phyloP scores from a whole-genome alignment of 2,329 filamentous ascomycete genomes.

The Xylariaceae sp. region DNA sequence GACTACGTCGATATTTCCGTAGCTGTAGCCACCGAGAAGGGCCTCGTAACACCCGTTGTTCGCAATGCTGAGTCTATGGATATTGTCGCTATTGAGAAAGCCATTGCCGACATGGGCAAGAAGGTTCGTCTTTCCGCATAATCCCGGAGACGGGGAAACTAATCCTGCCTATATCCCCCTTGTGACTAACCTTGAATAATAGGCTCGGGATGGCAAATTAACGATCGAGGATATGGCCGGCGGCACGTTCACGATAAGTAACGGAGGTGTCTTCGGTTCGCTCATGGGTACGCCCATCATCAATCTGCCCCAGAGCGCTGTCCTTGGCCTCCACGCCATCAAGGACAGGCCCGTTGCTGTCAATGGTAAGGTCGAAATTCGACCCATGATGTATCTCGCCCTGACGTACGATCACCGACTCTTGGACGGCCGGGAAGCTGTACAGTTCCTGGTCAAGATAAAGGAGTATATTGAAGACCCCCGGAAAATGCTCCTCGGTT shows the following conservation, averaged over 20 bases:
- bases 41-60: slow-evolving; percentile 92
- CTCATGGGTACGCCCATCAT: slow-evolving; percentile 98
- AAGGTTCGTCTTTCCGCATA: slow-evolving; percentile 59
- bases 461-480: slow-evolving; percentile 98
- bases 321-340: slow-evolving; percentile 90
- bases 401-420: slow-evolving; percentile 97
- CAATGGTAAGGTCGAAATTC: slow-evolving; percentile 90
- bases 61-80: slow-evolving; percentile 88
- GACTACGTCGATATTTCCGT: slow-evolving; percentile 98
- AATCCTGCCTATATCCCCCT: background rate
- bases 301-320: slow-evolving; percentile 89
- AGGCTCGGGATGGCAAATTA: slow-evolving; percentile 92
- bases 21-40: slow-evolving; percentile 95
- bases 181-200: slow-evolving; percentile 11
- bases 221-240: slow-evolving; percentile 99
- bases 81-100: slow-evolving; percentile 80
- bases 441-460: slow-evolving; percentile 93
- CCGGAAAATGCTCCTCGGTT: slow-evolving; percentile 72
- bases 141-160: background rate
- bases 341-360: slow-evolving; percentile 88
- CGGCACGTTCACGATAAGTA: slow-evolving; percentile 96
- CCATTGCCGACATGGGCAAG: slow-evolving; percentile 90
- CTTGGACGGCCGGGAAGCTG: slow-evolving; percentile 89
- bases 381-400: slow-evolving; percentile 99
- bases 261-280: slow-evolving; percentile 94